A percentile compares a stretch with the other conserved stretches of the same genome.
phyloP scores from a whole-genome alignment of 352 stramenopile genomes.

The Porosira glacialis region DNA sequence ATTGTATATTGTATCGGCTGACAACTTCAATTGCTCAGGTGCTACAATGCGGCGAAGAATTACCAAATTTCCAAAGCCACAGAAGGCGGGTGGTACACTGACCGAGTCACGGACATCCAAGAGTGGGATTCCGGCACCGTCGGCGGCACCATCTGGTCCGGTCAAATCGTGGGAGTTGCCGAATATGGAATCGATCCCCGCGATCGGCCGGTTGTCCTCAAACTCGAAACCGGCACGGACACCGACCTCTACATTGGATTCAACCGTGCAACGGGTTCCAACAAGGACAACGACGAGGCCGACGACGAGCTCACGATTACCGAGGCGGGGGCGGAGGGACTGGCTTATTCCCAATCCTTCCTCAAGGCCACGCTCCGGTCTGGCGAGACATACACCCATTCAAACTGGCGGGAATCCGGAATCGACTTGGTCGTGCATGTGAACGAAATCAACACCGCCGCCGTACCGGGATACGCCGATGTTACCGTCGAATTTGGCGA shows the following conservation, averaged over 20 bases:
- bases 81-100: constrained; percentile 48
- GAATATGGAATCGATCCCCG: constrained; percentile 43
- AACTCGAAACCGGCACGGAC: constrained; percentile 24
- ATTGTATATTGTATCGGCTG: too few species aligned
- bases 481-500: constrained; percentile 19
- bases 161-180: constrained; percentile 40
- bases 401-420: constrained; percentile 25
- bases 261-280: constrained; percentile 48
- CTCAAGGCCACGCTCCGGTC: constrained; percentile 18
- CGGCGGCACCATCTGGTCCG: too few species aligned
- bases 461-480: constrained; percentile 18
- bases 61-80: constrained; percentile 43
- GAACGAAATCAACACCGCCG: constrained; percentile 16
- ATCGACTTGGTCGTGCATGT: constrained; percentile 21
- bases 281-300: constrained; percentile 22
- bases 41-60: constrained; percentile 50
- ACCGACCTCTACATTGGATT: constrained; percentile 43
- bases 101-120: constrained; percentile 5
- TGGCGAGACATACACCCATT: constrained; percentile 19
- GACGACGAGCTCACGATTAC: constrained; percentile 34
- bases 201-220: constrained; percentile 25
- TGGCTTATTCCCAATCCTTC: constrained; percentile 37
- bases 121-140: constrained; percentile 21
- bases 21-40: too few species aligned
- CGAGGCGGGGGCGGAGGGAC: constrained; percentile 25